Percentiles rank a stretch among this genome's conserved stretches.
Conservation (phyloP, 352 stramenopile species). For the Aphanomyces stellatus region DNA sequence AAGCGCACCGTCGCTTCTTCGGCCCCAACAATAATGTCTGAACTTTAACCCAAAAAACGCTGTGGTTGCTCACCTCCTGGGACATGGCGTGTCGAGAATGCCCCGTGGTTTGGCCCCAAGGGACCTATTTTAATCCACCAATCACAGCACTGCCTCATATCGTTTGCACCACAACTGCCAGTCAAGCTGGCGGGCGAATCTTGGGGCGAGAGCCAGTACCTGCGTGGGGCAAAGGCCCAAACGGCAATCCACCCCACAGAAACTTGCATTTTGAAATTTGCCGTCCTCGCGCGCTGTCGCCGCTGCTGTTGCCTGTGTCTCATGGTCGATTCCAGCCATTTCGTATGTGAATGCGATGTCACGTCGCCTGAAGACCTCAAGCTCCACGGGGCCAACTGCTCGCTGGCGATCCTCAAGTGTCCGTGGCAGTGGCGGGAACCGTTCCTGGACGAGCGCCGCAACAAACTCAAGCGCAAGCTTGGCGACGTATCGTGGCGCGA, state of each 20-base stretch:
- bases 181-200: constrained; percentile 1
- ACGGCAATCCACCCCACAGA: neutral
- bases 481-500: constrained; percentile 79
- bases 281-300: neutral
- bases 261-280: neutral
- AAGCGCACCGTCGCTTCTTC: neutral
- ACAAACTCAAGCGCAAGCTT: constrained; percentile 75
- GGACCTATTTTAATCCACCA: neutral
- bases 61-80: neutral
- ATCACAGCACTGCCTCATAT: too few species aligned
- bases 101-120: neutral
- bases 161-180: neutral
- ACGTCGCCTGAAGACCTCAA: neutral
- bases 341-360: constrained; percentile 9
- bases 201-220: constrained; percentile 9
- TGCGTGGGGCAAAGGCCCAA: neutral
- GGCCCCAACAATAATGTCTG: neutral
- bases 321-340: constrained; percentile 1
- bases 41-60: neutral
- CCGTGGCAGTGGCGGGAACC: constrained; percentile 81
- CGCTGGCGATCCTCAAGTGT: constrained; percentile 74
- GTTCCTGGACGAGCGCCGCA: constrained; percentile 74
- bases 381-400: constrained; percentile 17
- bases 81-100: neutral
- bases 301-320: neutral